phyloP scores from a whole-genome alignment of 2,329 filamentous ascomycete species.

The Pezicula carpinea region DNA sequence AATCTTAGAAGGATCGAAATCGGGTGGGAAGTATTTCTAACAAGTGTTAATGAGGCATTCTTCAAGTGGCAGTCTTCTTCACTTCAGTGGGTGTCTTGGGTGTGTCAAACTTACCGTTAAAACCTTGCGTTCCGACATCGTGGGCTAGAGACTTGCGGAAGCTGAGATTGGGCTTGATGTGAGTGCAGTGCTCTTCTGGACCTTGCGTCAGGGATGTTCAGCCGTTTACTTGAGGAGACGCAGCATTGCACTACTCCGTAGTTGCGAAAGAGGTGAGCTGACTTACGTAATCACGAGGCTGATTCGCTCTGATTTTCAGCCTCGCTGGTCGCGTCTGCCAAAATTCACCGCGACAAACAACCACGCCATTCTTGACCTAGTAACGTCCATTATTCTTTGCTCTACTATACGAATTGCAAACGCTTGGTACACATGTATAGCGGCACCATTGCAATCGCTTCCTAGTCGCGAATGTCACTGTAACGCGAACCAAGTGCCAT shows the following conservation, averaged over 20 bases:
- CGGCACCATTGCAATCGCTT: too few relatives aligned
- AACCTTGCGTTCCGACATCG: slow-evolving; percentile 85
- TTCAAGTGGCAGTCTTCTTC: too few relatives aligned
- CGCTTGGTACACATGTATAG: too few relatives aligned
- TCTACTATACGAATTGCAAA: too few relatives aligned
- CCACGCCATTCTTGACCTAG: too few relatives aligned
- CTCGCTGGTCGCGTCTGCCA: not conserved
- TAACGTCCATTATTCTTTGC: too few relatives aligned
- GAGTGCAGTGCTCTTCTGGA: too few relatives aligned
- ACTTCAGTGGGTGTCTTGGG: too few relatives aligned
- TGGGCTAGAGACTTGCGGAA: slow-evolving; percentile 7
- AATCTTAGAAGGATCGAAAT: slow-evolving; percentile 88
- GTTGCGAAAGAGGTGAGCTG: not conserved
- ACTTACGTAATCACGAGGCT: not conserved
- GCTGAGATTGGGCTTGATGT: not conserved
- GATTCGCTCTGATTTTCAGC: not conserved
- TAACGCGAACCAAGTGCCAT: too few relatives aligned
- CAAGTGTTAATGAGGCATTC: too few relatives aligned
- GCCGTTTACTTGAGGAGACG: not conserved
- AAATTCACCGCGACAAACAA: not conserved
- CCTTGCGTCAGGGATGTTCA: not conserved
- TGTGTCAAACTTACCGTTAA: slow-evolving; percentile 30
- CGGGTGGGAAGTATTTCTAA: slow-evolving; percentile 59
- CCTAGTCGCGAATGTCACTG: too few relatives aligned
- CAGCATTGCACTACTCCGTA: too few relatives aligned